Evolutionary conservation across 2,329 filamentous ascomycete species (phyloP), one percentile per base, ranked within the genome.

Genomic region (Nemania bipapillata): DNA sequence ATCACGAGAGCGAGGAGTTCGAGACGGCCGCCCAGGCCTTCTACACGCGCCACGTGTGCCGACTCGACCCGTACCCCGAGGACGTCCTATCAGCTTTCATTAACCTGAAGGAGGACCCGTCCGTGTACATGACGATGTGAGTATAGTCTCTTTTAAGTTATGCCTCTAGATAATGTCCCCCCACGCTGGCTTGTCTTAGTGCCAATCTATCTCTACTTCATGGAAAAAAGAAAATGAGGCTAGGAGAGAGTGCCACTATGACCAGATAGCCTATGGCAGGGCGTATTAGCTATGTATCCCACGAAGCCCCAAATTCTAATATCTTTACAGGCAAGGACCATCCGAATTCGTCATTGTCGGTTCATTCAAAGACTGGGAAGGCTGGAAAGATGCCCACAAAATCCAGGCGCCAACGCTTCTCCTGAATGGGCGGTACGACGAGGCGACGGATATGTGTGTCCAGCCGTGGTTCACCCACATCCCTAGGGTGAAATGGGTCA

Each of bases 381-480:
- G 69, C 2, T 70, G 67, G 69, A 50, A 42, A 28, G 42, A 55
- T 4, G 69, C 60, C 15, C 63, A 67, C 24, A 61, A 70, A 4
- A 70, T 71, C 24, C 32, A 67, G 35, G 69, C 17, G 3, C 47
- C 67, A 4, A 70, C 60, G 15, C 49, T 71, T 8, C 45, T 68
- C 17, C 24, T 70, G 0, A 68, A 70, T 24, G 65, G 68, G 15
- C 65, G 47, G 63, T 74, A 74, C n/a, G 76, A 78, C 35, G 76
- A 78, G 37, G 74, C 72, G 1, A 75, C 72, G 40, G 73, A 91
- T 47, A 24, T 45, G 47, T 59, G 63, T 24, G 8, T 65, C 5
- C 24, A 47, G 40, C 91, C 0, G 22, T 65, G 55, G 63, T 65
- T 65, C 28, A 35, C 15, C 12, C 26, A 45, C 24, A 59, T 65